Conservation (phyloP, 495 filamentous ascomycete species). For the Cenococcum geophilum region DNA sequence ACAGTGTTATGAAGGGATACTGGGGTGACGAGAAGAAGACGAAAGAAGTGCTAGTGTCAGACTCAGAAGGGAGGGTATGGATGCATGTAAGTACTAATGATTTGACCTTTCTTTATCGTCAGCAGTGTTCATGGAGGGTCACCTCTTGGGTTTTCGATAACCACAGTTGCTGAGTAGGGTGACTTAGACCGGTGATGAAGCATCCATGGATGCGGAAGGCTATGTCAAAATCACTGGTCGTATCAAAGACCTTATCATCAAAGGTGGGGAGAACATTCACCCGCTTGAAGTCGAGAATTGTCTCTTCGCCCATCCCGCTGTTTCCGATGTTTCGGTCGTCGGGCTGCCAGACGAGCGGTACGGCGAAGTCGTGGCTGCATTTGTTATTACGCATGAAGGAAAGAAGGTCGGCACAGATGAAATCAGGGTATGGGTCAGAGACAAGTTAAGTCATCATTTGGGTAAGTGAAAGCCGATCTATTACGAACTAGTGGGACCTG, state of each 20-base stretch:
- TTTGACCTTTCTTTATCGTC: neutral
- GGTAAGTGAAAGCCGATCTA: slow-evolving; percentile 43
- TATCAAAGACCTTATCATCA: slow-evolving; percentile 90
- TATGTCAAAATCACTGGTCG: slow-evolving; percentile 61
- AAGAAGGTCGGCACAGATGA: slow-evolving; percentile 45
- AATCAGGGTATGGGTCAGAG: slow-evolving; percentile 65
- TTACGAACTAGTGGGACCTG: neutral
- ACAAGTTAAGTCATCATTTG: slow-evolving; percentile 66
- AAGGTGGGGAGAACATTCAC: slow-evolving; percentile 93
- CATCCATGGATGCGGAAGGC: slow-evolving; percentile 68
- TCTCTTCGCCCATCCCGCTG: slow-evolving; percentile 61
- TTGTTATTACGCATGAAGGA: slow-evolving; percentile 55
- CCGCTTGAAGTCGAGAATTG: slow-evolving; percentile 91
- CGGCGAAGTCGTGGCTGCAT: slow-evolving; percentile 81
- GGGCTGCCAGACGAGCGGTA: slow-evolving; percentile 78
- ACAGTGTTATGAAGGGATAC: slow-evolving; percentile 86
- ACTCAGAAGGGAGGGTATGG: slow-evolving; percentile 35
- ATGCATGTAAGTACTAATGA: neutral
- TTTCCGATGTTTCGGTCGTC: slow-evolving; percentile 73
- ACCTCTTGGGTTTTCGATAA: too few relatives aligned
- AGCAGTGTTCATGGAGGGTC: neutral
- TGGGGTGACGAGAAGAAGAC: slow-evolving; percentile 68
- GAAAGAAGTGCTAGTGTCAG: slow-evolving; percentile 60
- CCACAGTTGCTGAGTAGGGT: too few relatives aligned
- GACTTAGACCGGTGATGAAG: slow-evolving; percentile 72